phyloP scores from a whole-genome alignment of 805 yeast genomes.

The Saturnispora kantuleensis region DNA sequence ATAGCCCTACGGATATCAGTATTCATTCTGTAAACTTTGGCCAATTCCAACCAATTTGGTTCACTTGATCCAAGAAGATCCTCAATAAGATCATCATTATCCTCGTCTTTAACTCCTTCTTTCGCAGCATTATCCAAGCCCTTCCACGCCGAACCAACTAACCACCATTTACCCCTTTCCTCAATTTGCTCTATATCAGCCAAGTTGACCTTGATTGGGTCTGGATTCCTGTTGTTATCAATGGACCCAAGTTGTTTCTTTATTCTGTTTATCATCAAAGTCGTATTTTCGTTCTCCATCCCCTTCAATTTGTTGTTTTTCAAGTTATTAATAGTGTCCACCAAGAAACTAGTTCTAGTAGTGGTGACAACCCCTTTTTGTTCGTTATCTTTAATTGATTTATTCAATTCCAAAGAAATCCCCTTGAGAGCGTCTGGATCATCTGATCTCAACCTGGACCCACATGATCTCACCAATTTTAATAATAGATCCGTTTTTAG shows the following conservation, averaged over 20 bases:
- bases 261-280: constrained; percentile 45
- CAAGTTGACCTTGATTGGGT: constrained; percentile 75
- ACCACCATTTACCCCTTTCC: constrained; percentile 96
- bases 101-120: constrained; percentile 8
- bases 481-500: constrained; percentile 67
- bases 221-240: constrained; percentile 38
- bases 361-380: constrained; percentile 27
- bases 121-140: constrained; percentile 33
- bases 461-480: constrained; percentile 63
- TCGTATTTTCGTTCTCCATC: constrained; percentile 40
- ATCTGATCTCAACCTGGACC: constrained; percentile 78
- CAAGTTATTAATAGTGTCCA: constrained; percentile 77
- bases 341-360: constrained; percentile 68
- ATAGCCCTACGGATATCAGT: constrained; percentile 92
- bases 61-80: constrained; percentile 59
- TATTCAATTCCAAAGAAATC: constrained; percentile 53
- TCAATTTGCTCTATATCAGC: constrained; percentile 72
- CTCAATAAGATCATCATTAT: constrained; percentile 32
- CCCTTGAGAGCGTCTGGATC: constrained; percentile 82
- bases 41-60: constrained; percentile 85
- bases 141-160: constrained; percentile 96
- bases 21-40: constrained; percentile 83
- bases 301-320: constrained; percentile 72
- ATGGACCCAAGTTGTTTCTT: constrained; percentile 54
- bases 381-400: constrained; percentile 31